Conservation (phyloP, 2,329 filamentous ascomycete genomes). For the Sarocladium oryzae region DNA sequence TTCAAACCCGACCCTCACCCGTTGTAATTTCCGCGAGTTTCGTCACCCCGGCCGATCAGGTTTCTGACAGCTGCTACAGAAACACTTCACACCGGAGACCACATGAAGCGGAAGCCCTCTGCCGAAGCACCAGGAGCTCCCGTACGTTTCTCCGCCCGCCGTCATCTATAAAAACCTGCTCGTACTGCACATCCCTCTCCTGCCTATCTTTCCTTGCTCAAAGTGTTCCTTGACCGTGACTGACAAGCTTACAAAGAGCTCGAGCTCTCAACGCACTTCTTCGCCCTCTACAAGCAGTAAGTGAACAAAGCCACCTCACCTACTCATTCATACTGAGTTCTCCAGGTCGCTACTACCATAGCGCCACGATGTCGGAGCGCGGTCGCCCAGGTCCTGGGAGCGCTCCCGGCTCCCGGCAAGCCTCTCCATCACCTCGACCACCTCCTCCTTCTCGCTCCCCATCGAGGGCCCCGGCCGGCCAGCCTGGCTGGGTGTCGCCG, state of each 20-base stretch:
- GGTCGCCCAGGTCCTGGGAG: background rate
- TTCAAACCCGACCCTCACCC: too few species aligned
- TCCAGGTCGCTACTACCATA: background rate
- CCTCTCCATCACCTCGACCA: background rate
- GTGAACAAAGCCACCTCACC: background rate
- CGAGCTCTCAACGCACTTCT: background rate
- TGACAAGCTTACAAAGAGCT: background rate
- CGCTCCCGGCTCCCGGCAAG: background rate
- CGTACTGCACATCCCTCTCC: too few species aligned
- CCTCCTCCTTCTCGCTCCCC: slow-evolving; percentile 11
- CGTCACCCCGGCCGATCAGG: too few species aligned
- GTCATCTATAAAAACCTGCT: too few species aligned
- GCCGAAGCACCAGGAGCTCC: background rate
- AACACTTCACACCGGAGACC: background rate
- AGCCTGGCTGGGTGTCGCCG: slow-evolving; percentile 18
- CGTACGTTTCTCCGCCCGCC: background rate
- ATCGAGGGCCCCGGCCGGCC: slow-evolving; percentile 13
- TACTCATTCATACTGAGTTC: background rate
- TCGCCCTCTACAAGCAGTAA: background rate
- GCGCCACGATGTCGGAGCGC: slow-evolving; percentile 8
- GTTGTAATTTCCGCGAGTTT: too few species aligned
- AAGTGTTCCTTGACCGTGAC: background rate
- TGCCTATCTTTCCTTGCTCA: background rate
- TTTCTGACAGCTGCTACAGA: too few species aligned
- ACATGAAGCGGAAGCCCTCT: background rate